Evolutionary conservation across 371 early-diverging fungal species (phyloP).

Genomic region (Dichotomocladium elegans): DNA sequence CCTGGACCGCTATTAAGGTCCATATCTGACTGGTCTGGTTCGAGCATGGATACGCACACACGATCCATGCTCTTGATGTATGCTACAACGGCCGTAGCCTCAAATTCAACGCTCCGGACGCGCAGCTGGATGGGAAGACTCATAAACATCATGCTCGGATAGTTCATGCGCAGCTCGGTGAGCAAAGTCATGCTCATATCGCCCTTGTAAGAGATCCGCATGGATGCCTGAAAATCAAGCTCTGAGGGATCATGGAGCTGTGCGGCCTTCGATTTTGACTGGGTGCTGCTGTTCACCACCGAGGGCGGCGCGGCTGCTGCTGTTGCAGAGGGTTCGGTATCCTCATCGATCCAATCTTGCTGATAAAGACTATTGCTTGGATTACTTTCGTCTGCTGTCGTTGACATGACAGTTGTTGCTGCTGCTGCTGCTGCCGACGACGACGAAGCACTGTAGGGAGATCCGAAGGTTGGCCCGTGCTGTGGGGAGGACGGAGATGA

Average conservation of each 20-base stretch:
- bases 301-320: conserved; percentile 2
- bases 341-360: conserved; percentile 51
- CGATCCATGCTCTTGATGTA: conserved; percentile 70
- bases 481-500: conserved; percentile 10
- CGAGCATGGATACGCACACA: conserved; percentile 87
- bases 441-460: too few relatives aligned
- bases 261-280: conserved; percentile 2
- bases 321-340: conserved; percentile 18
- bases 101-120: conserved; percentile 81
- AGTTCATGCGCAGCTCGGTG: conserved; percentile 88
- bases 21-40: conserved; percentile 56
- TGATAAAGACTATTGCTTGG: not conserved
- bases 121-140: conserved; percentile 82
- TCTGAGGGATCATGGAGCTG: conserved; percentile 14
- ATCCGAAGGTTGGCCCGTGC: conserved; percentile 14
- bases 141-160: conserved; percentile 89
- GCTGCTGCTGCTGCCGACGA: too few relatives aligned
- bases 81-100: conserved; percentile 84
- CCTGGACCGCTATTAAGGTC: conserved; percentile 1
- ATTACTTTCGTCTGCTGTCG: not conserved
- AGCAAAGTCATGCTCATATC: conserved; percentile 80
- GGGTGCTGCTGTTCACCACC: conserved; percentile 4
- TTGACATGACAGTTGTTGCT: not conserved
- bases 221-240: conserved; percentile 76
- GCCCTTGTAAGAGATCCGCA: conserved; percentile 77